Evolutionary conservation across 179 eudicot genomes (phyloP).

Genomic region (Actinidia chinensis): DNA sequence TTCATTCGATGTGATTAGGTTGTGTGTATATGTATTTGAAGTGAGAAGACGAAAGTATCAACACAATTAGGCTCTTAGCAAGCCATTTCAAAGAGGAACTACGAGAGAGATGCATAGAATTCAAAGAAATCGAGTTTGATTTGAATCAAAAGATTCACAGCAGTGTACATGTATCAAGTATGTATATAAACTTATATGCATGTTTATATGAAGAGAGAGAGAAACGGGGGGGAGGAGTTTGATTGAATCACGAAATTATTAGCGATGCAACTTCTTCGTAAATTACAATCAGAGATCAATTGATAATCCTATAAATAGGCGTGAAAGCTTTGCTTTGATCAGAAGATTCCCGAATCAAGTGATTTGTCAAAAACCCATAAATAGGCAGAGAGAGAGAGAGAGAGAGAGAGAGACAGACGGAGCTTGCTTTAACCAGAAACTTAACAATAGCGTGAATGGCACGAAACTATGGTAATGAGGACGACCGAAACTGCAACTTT

Average conservation of each 20-base stretch:
- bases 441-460: not conserved
- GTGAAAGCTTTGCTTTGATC: constrained; percentile 13
- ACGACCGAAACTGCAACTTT: constrained; percentile 16
- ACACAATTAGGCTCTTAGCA: not conserved
- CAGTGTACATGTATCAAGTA: too few species aligned
- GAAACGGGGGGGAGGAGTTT: not conserved
- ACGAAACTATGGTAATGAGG: not conserved
- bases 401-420: not conserved
- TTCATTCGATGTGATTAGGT: not conserved
- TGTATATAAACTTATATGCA: too few species aligned
- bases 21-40: not conserved
- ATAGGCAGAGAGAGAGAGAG: not conserved
- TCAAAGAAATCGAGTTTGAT: not conserved
- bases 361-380: not conserved
- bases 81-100: too few species aligned
- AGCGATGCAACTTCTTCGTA: too few species aligned
- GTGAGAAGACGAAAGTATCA: too few species aligned
- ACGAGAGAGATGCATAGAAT: not conserved
- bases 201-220: not conserved
- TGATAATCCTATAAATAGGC: too few species aligned
- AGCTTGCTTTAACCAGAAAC: constrained; percentile 16
- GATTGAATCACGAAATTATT: too few species aligned
- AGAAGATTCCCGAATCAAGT: constrained; percentile 1
- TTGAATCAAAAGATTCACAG: constrained; percentile 8
- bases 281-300: too few species aligned